Conservation (phyloP, 106 monocot species). For the Iris macrosiphon region DNA sequence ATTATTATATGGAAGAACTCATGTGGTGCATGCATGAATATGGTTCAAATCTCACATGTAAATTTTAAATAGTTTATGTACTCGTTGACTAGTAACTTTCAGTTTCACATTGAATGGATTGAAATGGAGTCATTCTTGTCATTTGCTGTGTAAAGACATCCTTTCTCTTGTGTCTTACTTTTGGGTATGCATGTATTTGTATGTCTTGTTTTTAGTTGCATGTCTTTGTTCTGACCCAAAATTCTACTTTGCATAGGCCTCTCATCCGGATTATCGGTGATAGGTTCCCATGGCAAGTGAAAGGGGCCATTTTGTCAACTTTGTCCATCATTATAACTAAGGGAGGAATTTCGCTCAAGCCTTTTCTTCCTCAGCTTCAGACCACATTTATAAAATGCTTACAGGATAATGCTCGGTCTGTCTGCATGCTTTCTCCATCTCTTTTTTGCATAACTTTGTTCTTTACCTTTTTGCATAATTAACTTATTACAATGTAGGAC, state of each 20-base stretch:
- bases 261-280: slow-evolving; percentile 94
- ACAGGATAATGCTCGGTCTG: slow-evolving; percentile 80
- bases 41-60: too few species aligned
- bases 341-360: slow-evolving; percentile 90
- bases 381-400: slow-evolving; percentile 97
- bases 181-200: too few species aligned
- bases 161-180: too few species aligned
- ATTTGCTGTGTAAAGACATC: too few species aligned
- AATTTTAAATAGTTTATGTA: too few species aligned
- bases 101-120: too few species aligned
- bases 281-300: slow-evolving; percentile 98
- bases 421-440: neutral
- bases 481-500: slow-evolving; percentile 37
- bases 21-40: too few species aligned
- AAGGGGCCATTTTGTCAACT: slow-evolving; percentile 86
- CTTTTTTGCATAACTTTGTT: neutral
- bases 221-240: too few species aligned
- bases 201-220: too few species aligned
- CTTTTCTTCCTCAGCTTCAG: slow-evolving; percentile 98
- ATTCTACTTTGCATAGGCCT: slow-evolving; percentile 51
- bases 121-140: too few species aligned
- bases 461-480: slow-evolving; percentile 1
- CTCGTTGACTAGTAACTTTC: too few species aligned
- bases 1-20: too few species aligned
- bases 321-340: slow-evolving; percentile 89